These are phyloP conservation scores for Suillus weaverae DNA, from an alignment of 768 basidiomycete species.

Conservation along the genomic window DNA sequence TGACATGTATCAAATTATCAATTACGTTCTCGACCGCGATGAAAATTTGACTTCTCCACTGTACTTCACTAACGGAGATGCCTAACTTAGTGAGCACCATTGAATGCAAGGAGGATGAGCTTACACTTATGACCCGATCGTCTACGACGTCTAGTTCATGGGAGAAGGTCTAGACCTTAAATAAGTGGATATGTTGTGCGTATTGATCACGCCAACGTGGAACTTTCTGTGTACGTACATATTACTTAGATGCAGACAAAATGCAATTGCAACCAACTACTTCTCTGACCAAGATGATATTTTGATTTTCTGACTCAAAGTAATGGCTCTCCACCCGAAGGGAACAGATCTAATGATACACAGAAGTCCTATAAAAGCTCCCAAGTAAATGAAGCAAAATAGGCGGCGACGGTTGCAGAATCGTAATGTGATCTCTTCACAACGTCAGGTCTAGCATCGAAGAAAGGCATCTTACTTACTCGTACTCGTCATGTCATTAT, in stretches of 20 bases:
- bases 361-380: neutral
- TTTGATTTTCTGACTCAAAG: neutral
- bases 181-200: too few relatives aligned
- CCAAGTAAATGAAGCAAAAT: neutral
- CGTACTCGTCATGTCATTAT: constrained; percentile 21
- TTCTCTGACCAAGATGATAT: neutral
- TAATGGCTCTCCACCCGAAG: constrained; percentile 11
- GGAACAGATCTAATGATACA: constrained; percentile 12
- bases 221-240: neutral
- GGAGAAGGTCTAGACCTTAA: too few relatives aligned
- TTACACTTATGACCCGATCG: too few relatives aligned
- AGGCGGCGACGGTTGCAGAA: neutral
- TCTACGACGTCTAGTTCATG: too few relatives aligned
- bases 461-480: neutral
- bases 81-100: too few relatives aligned
- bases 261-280: neutral
- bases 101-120: too few relatives aligned
- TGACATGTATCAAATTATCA: constrained; percentile 1
- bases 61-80: too few relatives aligned
- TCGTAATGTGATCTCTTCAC: neutral
- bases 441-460: neutral
- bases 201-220: neutral
- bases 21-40: neutral
- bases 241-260: neutral
- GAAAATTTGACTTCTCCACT: neutral